phyloP scores from a whole-genome alignment of 2,329 filamentous ascomycete genomes.

The Pseudogymnoascus sp. region DNA sequence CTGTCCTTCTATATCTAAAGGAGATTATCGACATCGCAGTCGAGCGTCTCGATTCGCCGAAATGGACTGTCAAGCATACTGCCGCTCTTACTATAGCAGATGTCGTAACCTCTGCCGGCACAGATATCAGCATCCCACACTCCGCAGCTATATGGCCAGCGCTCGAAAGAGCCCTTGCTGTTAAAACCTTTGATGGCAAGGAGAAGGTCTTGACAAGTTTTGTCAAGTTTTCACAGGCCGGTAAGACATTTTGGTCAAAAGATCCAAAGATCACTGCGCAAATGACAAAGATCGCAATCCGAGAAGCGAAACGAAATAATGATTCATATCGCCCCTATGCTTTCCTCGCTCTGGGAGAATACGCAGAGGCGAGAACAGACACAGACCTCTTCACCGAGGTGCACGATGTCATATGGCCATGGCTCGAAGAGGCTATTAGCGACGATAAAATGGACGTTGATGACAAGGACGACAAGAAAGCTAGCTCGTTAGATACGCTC shows the following conservation, averaged over 20 bases:
- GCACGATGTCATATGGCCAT: constrained; percentile 50
- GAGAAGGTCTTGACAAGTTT: constrained; percentile 75
- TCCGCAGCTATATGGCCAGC: constrained; percentile 68
- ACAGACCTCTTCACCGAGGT: constrained; percentile 62
- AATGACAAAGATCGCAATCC: constrained; percentile 70
- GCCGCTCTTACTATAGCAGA: constrained; percentile 74
- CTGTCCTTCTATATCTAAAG: constrained; percentile 71
- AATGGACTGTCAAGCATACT: constrained; percentile 87
- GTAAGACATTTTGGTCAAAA: constrained; percentile 46
- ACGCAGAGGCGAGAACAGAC: constrained; percentile 59
- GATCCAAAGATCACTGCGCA: constrained; percentile 47
- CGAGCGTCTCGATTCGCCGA: constrained; percentile 63
- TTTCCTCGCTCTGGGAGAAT: constrained; percentile 61
- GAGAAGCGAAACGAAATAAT: constrained; percentile 90
- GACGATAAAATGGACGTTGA: constrained; percentile 57
- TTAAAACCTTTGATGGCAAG: constrained; percentile 92
- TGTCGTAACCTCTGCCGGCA: constrained; percentile 57
- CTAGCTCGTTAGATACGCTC: constrained; percentile 19
- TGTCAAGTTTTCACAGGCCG: constrained; percentile 64
- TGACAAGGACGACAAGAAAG: constrained; percentile 19
- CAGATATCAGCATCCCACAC: constrained; percentile 50
- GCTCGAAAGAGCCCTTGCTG: constrained; percentile 68
- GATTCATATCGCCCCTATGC: constrained; percentile 71
- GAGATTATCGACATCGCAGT: constrained; percentile 69
- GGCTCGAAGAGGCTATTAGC: constrained; percentile 49